Evolutionary conservation across 2,329 filamentous ascomycete species (phyloP), one percentile per base, ranked within the genome.

Genomic region (Bipolaris sorokiniana): DNA sequence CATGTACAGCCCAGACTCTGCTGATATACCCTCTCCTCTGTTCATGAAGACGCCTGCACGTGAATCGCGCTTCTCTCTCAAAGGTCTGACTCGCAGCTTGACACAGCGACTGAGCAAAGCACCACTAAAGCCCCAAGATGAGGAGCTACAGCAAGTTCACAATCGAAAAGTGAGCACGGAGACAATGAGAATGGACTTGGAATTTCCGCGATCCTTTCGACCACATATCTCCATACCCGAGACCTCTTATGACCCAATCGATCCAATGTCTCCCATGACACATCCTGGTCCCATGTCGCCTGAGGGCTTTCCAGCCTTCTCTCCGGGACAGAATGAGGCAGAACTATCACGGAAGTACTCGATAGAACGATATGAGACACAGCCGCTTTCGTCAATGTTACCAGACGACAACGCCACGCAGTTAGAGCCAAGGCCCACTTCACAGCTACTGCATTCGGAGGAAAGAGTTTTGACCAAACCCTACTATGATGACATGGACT

Each of bases 31-130:
- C 9, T 67, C 68, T 9, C 66, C 71, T 2, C 36, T 69, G 3
- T 48, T 59, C 1, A 44, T 66, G 31, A 59, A 58, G 44, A 69
- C 65, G 41, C 28, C 56, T 1, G 47, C 54, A 7, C 64, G 49
- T 13, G 71, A 74, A 3, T 66, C 70, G 13, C 68, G 69, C 3
- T 74, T 74, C 44, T 75, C 71, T 0, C 36, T 76, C 13, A 74
- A 64, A 40, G 65, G 69, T 40, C 64, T 76, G 10, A 71, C 70
- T 15, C 68, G 71, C 6, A 69, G 54, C 4, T 58, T 76, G 11
- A 71, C 69, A 1, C 69, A 65, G 22, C 70, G 59, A 45, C 51
- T 74, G 5, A 63, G 49, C 1, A 73, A 65, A 37, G 51, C 54
- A 1, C 53, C 58, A 3, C 62, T 66, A 6, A 42, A 48, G 2